Conservation (phyloP, 1,284 basidiomycete species). For the Gastroboletus turbinatus region DNA sequence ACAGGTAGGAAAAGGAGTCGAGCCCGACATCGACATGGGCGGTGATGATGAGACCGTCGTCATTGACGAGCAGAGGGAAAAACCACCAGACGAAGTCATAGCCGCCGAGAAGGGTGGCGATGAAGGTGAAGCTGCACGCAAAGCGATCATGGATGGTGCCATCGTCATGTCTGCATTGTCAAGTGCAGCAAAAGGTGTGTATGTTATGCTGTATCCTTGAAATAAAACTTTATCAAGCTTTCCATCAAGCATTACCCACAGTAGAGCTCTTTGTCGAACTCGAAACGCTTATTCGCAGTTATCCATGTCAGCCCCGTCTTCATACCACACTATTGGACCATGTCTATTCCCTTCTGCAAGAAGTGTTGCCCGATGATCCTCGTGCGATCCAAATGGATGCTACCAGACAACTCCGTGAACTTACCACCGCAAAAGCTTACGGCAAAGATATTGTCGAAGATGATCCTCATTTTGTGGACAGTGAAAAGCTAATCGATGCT, state of each 20-base stretch:
- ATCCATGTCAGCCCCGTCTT: slow-evolving; percentile 52
- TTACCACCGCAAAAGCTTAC: slow-evolving; percentile 10
- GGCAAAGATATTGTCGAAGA: slow-evolving; percentile 4
- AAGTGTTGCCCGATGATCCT: slow-evolving; percentile 47
- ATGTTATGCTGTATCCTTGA: background rate
- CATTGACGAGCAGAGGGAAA: slow-evolving; percentile 25
- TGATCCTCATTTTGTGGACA: slow-evolving; percentile 23
- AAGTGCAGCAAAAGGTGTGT: slow-evolving; percentile 63
- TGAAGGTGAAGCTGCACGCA: slow-evolving; percentile 50
- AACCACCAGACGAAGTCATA: slow-evolving; percentile 25
- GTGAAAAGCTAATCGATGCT: slow-evolving; percentile 53
- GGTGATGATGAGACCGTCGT: slow-evolving; percentile 19
- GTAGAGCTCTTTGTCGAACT: slow-evolving; percentile 59
- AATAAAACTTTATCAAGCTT: slow-evolving; percentile 2
- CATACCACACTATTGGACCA: slow-evolving; percentile 52
- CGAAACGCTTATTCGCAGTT: slow-evolving; percentile 50
- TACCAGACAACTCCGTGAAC: slow-evolving; percentile 40
- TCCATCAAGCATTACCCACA: slow-evolving; percentile 51
- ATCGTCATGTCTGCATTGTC: slow-evolving; percentile 70
- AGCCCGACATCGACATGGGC: slow-evolving; percentile 26
- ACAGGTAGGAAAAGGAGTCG: slow-evolving; percentile 21
- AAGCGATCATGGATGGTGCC: slow-evolving; percentile 65
- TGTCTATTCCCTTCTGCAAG: slow-evolving; percentile 49
- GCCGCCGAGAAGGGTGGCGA: slow-evolving; percentile 37
- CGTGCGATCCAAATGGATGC: slow-evolving; percentile 54